phyloP scores from a whole-genome alignment of 1,284 basidiomycete genomes.

The Fomes fomentarius region DNA sequence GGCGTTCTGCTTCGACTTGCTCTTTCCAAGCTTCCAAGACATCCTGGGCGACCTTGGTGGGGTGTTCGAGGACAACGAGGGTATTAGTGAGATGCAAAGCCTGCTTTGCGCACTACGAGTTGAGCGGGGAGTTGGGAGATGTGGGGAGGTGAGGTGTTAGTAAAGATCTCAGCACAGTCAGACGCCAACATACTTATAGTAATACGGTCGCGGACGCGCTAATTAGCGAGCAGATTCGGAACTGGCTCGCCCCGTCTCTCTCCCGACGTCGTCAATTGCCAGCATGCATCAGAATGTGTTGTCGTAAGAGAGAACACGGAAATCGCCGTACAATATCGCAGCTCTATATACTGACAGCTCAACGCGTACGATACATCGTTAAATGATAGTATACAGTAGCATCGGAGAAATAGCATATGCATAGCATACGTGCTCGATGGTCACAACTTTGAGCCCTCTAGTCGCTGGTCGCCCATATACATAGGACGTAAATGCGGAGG shows the following conservation, averaged over 20 bases:
- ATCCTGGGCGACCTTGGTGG: slow-evolving; percentile 25
- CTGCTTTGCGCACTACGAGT: slow-evolving; percentile 30
- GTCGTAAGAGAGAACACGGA: too few relatives aligned
- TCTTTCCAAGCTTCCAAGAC: slow-evolving; percentile 45
- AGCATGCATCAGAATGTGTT: too few relatives aligned
- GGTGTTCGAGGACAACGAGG: neutral
- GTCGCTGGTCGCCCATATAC: too few relatives aligned
- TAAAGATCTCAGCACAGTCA: neutral
- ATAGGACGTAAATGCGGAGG: neutral
- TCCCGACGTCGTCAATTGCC: too few relatives aligned
- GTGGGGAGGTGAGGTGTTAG: slow-evolving; percentile 2
- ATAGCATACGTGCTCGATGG: too few relatives aligned
- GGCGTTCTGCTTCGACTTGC: slow-evolving; percentile 34
- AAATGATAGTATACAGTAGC: too few relatives aligned
- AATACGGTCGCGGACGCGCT: neutral
- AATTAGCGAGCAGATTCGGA: slow-evolving; percentile 18
- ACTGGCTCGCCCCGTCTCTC: slow-evolving; percentile 11
- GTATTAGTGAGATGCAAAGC: slow-evolving; percentile 28
- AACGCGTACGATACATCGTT: too few relatives aligned
- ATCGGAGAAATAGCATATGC: too few relatives aligned
- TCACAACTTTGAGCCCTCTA: too few relatives aligned
- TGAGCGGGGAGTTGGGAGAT: slow-evolving; percentile 5
- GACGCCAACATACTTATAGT: slow-evolving; percentile 4
- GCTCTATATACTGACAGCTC: too few relatives aligned
- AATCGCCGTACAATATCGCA: too few relatives aligned